Evolutionary conservation across 306 rosid genomes (phyloP).

Genomic region (Nissolia schottii): DNA sequence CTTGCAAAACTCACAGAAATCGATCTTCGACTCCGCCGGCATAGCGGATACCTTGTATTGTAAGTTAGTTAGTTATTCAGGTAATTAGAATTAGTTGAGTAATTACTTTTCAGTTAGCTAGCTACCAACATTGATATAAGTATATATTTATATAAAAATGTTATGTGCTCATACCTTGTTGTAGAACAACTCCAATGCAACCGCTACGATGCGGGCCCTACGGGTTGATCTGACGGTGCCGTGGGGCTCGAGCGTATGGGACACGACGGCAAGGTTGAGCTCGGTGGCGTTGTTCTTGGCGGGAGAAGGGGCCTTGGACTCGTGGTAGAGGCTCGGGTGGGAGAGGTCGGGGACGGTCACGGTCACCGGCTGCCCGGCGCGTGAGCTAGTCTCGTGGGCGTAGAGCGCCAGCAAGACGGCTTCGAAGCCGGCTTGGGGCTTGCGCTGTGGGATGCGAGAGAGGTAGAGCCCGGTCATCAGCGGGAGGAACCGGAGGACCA

Average conservation of each 20-base stretch:
- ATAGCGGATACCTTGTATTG: slow-evolving; percentile 37
- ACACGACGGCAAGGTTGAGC: slow-evolving; percentile 34
- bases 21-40: slow-evolving; percentile 43
- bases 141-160: too few species aligned
- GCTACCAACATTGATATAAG: too few species aligned
- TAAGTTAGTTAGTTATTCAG: too few species aligned
- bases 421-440: slow-evolving; percentile 74
- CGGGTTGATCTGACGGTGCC: slow-evolving; percentile 65
- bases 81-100: too few species aligned
- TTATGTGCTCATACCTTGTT: slow-evolving; percentile 39
- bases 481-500: slow-evolving; percentile 72
- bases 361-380: slow-evolving; percentile 48
- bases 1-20: slow-evolving; percentile 59
- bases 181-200: slow-evolving; percentile 52
- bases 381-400: slow-evolving; percentile 60
- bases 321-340: slow-evolving; percentile 61
- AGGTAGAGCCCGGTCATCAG: slow-evolving; percentile 58
- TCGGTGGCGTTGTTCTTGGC: slow-evolving; percentile 35
- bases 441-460: slow-evolving; percentile 42
- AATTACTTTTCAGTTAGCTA: too few species aligned
- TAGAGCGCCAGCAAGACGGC: slow-evolving; percentile 72
- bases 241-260: slow-evolving; percentile 59
- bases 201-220: slow-evolving; percentile 62
- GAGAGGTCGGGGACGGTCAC: slow-evolving; percentile 56
- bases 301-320: slow-evolving; percentile 14